A percentile compares a stretch with the other conserved stretches of the same genome.
phyloP scores from a whole-genome alignment of 805 yeast genomes.

The Candida verbasci region DNA sequence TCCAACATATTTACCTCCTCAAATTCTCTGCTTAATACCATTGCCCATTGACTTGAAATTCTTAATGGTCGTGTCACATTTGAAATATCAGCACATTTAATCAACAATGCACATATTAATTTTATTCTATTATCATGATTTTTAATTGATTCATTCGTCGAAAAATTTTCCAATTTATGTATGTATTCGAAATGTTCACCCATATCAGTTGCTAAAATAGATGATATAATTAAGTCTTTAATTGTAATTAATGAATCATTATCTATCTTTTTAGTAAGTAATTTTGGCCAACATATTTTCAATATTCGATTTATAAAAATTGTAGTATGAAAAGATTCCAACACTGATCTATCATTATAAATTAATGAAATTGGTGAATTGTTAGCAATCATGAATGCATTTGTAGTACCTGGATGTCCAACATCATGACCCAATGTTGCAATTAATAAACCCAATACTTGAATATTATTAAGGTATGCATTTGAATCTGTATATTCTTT shows the following conservation, averaged over 20 bases:
- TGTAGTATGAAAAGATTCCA: constrained; percentile 79
- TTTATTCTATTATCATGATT: constrained; percentile 18
- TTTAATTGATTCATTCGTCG: constrained; percentile 11
- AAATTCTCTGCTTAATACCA: constrained; percentile 73
- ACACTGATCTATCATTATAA: constrained; percentile 62
- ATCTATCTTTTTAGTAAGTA: constrained; percentile 17
- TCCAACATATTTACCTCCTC: constrained; percentile 59
- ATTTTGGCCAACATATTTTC: constrained; percentile 32
- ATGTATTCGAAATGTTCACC: constrained; percentile 77
- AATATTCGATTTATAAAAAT: constrained; percentile 47
- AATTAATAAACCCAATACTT: constrained; percentile 58
- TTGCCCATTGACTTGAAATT: constrained; percentile 83
- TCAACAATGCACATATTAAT: constrained; percentile 61
- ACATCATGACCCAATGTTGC: constrained; percentile 94
- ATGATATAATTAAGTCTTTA: constrained; percentile 27
- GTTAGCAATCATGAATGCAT: constrained; percentile 57
- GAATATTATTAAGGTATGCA: constrained; percentile 27
- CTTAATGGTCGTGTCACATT: constrained; percentile 81
- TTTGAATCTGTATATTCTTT: neutral
- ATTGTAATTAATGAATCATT: constrained; percentile 16
- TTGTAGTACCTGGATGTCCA: constrained; percentile 96
- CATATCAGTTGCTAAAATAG: constrained; percentile 76
- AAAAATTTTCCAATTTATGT: constrained; percentile 37
- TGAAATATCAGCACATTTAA: constrained; percentile 94
- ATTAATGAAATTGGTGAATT: constrained; percentile 59